These are phyloP conservation scores for Glycine latifolia DNA, from an alignment of 306 rosid species.

Conservation along the genomic window DNA sequence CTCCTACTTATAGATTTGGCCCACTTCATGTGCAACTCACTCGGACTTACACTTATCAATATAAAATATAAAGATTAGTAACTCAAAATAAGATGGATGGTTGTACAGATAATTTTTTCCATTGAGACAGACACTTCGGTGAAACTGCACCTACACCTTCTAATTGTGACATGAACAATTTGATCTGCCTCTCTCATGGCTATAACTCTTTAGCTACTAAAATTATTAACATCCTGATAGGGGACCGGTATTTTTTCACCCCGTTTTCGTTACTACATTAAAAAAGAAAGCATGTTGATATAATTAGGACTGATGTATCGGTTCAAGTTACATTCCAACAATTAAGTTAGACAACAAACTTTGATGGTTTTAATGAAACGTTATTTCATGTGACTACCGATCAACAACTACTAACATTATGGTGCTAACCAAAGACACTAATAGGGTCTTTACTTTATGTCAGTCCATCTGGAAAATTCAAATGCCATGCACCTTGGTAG, in stretches of 20 bases:
- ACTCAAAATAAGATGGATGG: no score
- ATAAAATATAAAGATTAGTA: no score
- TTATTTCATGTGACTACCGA: conserved; percentile 11
- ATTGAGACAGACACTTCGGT: conserved; percentile 1
- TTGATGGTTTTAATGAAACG: conserved; percentile 40
- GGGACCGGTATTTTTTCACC: conserved; percentile 27
- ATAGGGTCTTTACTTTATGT: conserved; percentile 26
- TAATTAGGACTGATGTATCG: conserved; percentile 22
- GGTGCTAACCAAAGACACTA: conserved; percentile 21
- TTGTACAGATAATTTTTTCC: not conserved
- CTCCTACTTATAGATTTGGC: conserved; percentile 36
- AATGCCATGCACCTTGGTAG: conserved; percentile 23
- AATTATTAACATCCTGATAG: conserved; percentile 5
- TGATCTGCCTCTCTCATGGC: conserved; percentile 6
- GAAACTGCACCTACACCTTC: conserved; percentile 32
- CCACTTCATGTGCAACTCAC: conserved; percentile 46
- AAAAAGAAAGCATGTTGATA: conserved; percentile 2
- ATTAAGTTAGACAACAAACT: conserved; percentile 36
- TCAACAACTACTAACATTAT: conserved; percentile 34
- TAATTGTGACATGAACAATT: conserved; percentile 37
- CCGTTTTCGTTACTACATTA: conserved; percentile 2
- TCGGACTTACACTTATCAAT: not conserved
- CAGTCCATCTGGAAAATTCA: conserved; percentile 39
- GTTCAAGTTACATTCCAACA: not conserved
- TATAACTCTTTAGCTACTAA: conserved; percentile 34